These are phyloP conservation scores for Pseudogymnoascus sp. DNA, from an alignment of 2,329 filamentous ascomycete genomes.

Conservation along the genomic window DNA sequence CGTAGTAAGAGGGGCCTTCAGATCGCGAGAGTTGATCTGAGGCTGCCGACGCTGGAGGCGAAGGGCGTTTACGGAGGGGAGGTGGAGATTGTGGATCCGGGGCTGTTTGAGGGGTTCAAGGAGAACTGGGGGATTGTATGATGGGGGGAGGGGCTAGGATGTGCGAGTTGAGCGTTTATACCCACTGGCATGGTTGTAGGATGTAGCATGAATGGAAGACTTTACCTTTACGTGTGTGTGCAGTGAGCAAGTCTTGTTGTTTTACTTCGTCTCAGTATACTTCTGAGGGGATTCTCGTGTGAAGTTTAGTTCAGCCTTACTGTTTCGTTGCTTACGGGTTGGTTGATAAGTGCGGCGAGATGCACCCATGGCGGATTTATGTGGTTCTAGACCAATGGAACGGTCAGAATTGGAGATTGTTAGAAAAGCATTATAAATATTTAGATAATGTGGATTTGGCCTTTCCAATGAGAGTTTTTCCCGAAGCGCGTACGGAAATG, in stretches of 20 bases:
- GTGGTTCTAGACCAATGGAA: background rate
- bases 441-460: background rate
- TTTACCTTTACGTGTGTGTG: background rate
- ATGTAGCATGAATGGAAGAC: background rate
- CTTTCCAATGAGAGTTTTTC: background rate
- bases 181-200: constrained; percentile 6
- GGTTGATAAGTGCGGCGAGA: background rate
- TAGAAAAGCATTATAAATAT: background rate
- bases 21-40: constrained; percentile 22
- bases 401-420: background rate
- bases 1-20: constrained; percentile 18
- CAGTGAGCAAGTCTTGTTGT: background rate
- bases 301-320: background rate
- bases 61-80: constrained; percentile 23
- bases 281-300: background rate
- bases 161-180: constrained; percentile 6
- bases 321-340: background rate
- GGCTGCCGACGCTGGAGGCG: constrained; percentile 22
- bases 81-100: constrained; percentile 27
- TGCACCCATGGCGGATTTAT: background rate
- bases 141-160: constrained; percentile 22
- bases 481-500: background rate
- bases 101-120: constrained; percentile 27
- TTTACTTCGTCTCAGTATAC: background rate
- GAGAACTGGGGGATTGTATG: constrained; percentile 20